Conservation (phyloP, 176 grass and related monocot genomes). For the Zoysia japonica region DNA sequence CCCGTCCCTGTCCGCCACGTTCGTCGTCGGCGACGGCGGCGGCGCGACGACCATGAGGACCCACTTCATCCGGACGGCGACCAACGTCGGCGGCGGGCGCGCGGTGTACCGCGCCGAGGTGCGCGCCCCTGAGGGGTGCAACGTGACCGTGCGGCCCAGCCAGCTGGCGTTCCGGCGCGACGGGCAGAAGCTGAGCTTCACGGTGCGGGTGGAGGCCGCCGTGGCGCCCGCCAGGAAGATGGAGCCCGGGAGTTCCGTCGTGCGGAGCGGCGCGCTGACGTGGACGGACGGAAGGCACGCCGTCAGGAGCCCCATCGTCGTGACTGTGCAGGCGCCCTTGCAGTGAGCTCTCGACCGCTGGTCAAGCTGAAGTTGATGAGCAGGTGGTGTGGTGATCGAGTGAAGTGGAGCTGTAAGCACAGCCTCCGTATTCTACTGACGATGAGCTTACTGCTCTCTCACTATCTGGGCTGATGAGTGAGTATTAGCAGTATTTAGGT, state of each 20-base stretch:
- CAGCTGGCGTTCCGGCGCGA: constrained; percentile 69
- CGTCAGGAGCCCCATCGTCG: constrained; percentile 66
- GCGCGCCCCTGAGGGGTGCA: constrained; percentile 59
- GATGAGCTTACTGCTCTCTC: neutral
- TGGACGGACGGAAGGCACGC: constrained; percentile 73
- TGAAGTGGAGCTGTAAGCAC: constrained; percentile 9
- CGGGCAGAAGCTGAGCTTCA: constrained; percentile 87
- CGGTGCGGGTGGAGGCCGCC: constrained; percentile 54
- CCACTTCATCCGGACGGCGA: constrained; percentile 82
- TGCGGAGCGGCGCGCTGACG: constrained; percentile 67
- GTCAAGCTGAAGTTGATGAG: neutral
- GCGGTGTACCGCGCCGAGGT: constrained; percentile 54
- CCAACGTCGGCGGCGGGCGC: constrained; percentile 57
- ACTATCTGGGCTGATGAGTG: neutral
- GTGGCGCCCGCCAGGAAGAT: constrained; percentile 45
- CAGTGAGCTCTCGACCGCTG: constrained; percentile 38
- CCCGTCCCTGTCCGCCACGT: constrained; percentile 64
- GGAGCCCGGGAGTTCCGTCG: constrained; percentile 81
- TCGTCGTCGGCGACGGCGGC: constrained; percentile 36
- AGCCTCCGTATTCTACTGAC: neutral
- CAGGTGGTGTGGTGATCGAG: constrained; percentile 4
- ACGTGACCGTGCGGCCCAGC: constrained; percentile 65
- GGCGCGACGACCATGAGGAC: constrained; percentile 37
- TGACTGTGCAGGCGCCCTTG: constrained; percentile 77
- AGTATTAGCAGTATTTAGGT: neutral